Percentiles rank a stretch among this genome's conserved stretches.
Conservation (phyloP, 306 rosid species). For the Quercus agrifolia region DNA sequence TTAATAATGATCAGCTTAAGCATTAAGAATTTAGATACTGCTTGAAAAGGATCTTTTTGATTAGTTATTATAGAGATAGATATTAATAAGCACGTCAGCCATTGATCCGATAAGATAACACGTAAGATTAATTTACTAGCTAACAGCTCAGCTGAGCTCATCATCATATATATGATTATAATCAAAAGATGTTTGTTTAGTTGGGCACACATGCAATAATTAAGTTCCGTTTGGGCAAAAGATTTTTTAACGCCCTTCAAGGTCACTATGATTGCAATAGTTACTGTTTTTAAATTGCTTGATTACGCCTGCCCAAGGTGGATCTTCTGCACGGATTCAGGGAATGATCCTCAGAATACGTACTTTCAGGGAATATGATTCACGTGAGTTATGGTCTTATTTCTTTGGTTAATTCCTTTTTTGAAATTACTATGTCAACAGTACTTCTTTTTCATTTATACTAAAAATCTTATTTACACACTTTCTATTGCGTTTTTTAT, state of each 20-base stretch:
- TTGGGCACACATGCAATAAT: conserved; percentile 7
- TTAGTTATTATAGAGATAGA: not conserved
- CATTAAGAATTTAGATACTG: not conserved
- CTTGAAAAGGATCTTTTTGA: not conserved
- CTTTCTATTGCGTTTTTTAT: too few relatives aligned
- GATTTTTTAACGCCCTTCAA: conserved; percentile 21
- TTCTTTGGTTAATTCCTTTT: too few relatives aligned
- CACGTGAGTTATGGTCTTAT: too few relatives aligned
- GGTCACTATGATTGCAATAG: conserved; percentile 20
- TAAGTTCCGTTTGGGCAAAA: conserved; percentile 40
- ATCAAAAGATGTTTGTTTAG: not conserved
- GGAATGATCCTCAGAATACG: conserved; percentile 34
- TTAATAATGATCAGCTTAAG: not conserved
- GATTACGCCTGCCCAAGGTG: conserved; percentile 19
- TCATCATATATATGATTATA: not conserved
- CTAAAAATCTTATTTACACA: too few relatives aligned
- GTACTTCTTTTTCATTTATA: too few relatives aligned
- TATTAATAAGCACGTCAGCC: not conserved
- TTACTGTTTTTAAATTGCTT: conserved; percentile 6
- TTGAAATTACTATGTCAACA: too few relatives aligned
- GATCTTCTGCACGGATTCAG: conserved; percentile 51
- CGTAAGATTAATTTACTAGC: not conserved
- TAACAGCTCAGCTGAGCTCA: conserved; percentile 25
- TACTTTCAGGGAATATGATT: too few relatives aligned
- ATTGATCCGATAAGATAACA: not conserved